These are phyloP conservation scores for Penicillium daleae DNA, from an alignment of 495 filamentous ascomycete species.

Conservation along the genomic window DNA sequence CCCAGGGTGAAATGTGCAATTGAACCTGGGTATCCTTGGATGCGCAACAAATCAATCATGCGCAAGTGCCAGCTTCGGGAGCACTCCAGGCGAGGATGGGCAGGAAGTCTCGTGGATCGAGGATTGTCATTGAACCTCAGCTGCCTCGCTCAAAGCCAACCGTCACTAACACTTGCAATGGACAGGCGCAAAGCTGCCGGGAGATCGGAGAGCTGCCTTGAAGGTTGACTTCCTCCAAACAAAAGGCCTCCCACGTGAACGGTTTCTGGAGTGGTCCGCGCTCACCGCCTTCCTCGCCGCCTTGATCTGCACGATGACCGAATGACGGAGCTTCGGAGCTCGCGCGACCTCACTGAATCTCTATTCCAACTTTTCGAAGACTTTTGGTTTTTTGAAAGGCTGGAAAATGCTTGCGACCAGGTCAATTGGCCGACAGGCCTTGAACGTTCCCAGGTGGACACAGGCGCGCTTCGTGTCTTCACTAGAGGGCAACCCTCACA, in stretches of 20 bases:
- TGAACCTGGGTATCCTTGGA: slow-evolving; percentile 14
- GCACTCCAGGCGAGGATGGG: background rate
- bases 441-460: slow-evolving; percentile 25
- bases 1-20: slow-evolving; percentile 7
- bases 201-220: background rate
- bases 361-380: background rate
- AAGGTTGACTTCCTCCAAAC: slow-evolving; percentile 4
- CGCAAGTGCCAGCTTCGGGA: background rate
- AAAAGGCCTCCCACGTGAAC: slow-evolving; percentile 10
- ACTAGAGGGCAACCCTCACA: slow-evolving; percentile 56
- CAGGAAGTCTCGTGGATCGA: background rate
- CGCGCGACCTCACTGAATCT: background rate
- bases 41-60: slow-evolving; percentile 11
- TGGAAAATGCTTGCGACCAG: slow-evolving; percentile 36
- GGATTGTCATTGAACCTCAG: background rate
- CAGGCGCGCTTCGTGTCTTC: slow-evolving; percentile 53
- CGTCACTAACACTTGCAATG: slow-evolving; percentile 18
- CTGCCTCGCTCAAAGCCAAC: slow-evolving; percentile 12
- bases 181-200: slow-evolving; percentile 11
- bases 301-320: slow-evolving; percentile 21
- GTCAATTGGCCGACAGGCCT: slow-evolving; percentile 26
- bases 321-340: slow-evolving; percentile 14
- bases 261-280: background rate
- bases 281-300: slow-evolving; percentile 26
- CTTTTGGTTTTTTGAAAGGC: background rate